A percentile compares a stretch with the other conserved stretches of the same genome.
phyloP scores from a whole-genome alignment of 2,329 filamentous ascomycete species.

The Coniochaeta prunicola region DNA sequence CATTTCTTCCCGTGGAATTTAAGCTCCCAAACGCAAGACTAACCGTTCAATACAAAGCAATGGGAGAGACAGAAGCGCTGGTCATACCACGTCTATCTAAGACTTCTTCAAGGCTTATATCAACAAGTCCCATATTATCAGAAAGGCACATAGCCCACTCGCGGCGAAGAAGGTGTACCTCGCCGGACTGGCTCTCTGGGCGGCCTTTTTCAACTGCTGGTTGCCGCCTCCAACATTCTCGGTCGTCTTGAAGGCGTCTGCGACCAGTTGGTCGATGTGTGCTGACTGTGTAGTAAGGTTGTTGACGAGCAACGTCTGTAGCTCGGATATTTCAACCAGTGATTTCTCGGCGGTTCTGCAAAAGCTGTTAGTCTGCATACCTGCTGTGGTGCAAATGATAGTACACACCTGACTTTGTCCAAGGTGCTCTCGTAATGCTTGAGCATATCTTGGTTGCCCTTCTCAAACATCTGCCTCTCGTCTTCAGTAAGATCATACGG shows the following conservation, averaged over 20 bases:
- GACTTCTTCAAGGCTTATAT: constrained; percentile 19
- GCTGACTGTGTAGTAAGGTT: constrained; percentile 82
- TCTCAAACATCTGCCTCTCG: constrained; percentile 87
- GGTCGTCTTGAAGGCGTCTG: constrained; percentile 72
- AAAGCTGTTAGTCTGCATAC: not conserved
- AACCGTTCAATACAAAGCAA: not conserved
- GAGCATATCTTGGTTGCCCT: constrained; percentile 88
- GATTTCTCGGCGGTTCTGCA: constrained; percentile 79
- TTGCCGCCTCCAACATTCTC: constrained; percentile 88
- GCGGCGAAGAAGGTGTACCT: constrained; percentile 77
- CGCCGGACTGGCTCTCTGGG: constrained; percentile 62
- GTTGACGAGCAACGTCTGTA: constrained; percentile 81
- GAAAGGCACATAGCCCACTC: constrained; percentile 63
- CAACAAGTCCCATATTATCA: constrained; percentile 73
- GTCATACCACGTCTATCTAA: not conserved
- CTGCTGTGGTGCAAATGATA: not conserved
- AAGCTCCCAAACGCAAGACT: too few species aligned
- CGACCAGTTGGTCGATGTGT: constrained; percentile 81
- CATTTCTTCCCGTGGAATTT: too few species aligned
- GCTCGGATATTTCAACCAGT: constrained; percentile 82
- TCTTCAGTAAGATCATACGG: constrained; percentile 63
- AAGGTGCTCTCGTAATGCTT: constrained; percentile 91
- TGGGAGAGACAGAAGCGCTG: not conserved
- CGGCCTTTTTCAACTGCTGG: constrained; percentile 80
- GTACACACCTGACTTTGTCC: constrained; percentile 80